Base-by-base conservation (phyloP, 1,284 basidiomycete genomes). In the Tilletia walkeri region DNA sequence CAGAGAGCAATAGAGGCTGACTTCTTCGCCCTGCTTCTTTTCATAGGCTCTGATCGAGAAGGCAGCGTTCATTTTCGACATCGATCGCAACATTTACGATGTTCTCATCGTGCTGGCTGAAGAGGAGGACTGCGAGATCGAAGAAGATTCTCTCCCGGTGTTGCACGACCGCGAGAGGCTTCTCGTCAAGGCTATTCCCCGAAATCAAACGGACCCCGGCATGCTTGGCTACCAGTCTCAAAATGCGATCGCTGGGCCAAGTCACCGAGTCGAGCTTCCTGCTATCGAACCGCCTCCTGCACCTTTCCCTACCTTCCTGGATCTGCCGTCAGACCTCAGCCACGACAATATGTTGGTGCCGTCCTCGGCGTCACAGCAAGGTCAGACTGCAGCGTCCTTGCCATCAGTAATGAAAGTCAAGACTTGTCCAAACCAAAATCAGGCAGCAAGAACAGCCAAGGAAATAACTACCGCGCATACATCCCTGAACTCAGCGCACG, bases 41-140 rank as follows among this genome's bases (percentile, higher is more conserved):
- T 39, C 2, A 4, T 16, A 63, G 59, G 59, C 30, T 14, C 34
- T 63, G 18, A n/a, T 63, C 34, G 36, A 39, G 36, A 63, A 63
- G 34, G 59, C 59, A 38, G 59, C 59, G 12, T 18, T 12, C 36
- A 38, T 63, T 10, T 63, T 63, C 36, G n/a, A 18, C 59, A 63
- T 63, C 34, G 59, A 63, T 34, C 38, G 36, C 12, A 18, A 18
- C 36, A 38, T 36, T 0, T 12, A 63, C 59, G 59, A 63, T 14
- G 36, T 63, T 41, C 7, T 39, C 34, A 63, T 63, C 59, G 59
- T 63, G 4, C 7, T 63, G 2, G 59, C 59, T 9, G 59, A 63
- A 14, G 59, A 63, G 18, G 59, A 63, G 59, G 34, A 38, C 36
- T 38, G 34, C 30, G 59, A 63, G 59, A 63, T 63, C n/a, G 59